A percentile compares a stretch with the other conserved stretches of the same genome.
phyloP scores from a whole-genome alignment of 768 basidiomycete genomes.

The Paxillus rubicundulus region DNA sequence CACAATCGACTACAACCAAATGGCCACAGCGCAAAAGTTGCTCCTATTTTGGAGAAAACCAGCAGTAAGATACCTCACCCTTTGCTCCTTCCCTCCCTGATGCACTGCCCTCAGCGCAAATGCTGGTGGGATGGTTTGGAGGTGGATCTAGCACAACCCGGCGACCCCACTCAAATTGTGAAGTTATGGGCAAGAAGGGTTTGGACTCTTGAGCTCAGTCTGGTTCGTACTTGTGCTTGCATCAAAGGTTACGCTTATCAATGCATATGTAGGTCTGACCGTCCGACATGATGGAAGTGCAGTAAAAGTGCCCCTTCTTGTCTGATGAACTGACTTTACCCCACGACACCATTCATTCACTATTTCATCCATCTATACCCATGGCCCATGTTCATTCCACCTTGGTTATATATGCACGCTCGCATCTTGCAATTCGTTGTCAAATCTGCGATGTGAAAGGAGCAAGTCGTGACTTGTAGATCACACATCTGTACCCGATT shows the following conservation, averaged over 20 bases:
- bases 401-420: conserved; percentile 27
- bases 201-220: conserved; percentile 95
- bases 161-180: conserved; percentile 52
- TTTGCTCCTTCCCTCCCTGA: not conserved
- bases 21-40: conserved; percentile 97
- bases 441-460: not conserved
- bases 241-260: not conserved
- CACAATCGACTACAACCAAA: conserved; percentile 86
- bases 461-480: not conserved
- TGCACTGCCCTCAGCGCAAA: conserved; percentile 64
- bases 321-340: conserved; percentile 9
- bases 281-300: not conserved
- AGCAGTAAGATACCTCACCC: conserved; percentile 62
- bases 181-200: conserved; percentile 98
- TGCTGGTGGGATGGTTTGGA: conserved; percentile 99
- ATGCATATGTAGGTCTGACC: conserved; percentile 18
- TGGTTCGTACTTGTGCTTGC: conserved; percentile 50
- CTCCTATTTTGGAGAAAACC: conserved; percentile 99
- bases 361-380: conserved; percentile 25
- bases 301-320: conserved; percentile 6
- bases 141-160: conserved; percentile 69
- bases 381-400: conserved; percentile 25
- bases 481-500: not conserved
- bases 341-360: conserved; percentile 16
- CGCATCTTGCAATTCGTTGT: conserved; percentile 18